These are phyloP conservation scores for Pichia sorboxylosa DNA, from an alignment of 1,139 yeast species.

Conservation along the genomic window DNA sequence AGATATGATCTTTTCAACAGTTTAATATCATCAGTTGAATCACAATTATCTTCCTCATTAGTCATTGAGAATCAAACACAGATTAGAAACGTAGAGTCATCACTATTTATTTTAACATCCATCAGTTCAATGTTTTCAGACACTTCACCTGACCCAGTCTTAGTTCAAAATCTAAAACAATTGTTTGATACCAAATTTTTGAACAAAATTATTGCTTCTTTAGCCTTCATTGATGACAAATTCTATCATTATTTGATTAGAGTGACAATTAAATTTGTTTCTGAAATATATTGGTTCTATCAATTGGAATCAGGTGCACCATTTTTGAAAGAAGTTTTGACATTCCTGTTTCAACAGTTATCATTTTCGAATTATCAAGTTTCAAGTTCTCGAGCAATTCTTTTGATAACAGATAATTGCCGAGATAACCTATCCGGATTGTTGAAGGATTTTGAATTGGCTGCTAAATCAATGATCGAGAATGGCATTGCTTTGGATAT, in stretches of 20 bases:
- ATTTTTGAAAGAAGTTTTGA: constrained; percentile 39
- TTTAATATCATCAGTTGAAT: constrained; percentile 33
- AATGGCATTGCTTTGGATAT: constrained; percentile 34
- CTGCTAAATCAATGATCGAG: constrained; percentile 43
- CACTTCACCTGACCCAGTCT: constrained; percentile 19
- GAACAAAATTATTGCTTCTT: constrained; percentile 11
- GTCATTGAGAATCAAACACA: constrained; percentile 3
- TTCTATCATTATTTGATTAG: constrained; percentile 22
- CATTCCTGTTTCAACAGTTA: constrained; percentile 33
- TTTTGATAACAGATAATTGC: constrained; percentile 51
- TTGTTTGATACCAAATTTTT: constrained; percentile 24
- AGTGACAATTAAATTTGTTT: constrained; percentile 41
- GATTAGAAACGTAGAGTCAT: constrained; percentile 47
- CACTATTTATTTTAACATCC: constrained; percentile 50
- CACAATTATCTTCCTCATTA: constrained; percentile 18
- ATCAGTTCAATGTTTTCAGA: constrained; percentile 36
- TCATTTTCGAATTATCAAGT: constrained; percentile 23
- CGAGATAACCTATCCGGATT: constrained; percentile 35
- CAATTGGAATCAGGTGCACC: constrained; percentile 27
- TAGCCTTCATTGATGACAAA: constrained; percentile 11
- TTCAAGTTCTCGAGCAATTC: constrained; percentile 46
- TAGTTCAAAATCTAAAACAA: constrained; percentile 20
- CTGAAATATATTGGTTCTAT: constrained; percentile 46
- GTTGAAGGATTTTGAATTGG: constrained; percentile 40
- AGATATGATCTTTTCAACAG: constrained; percentile 44